Percentiles rank a stretch among this genome's conserved stretches.
Evolutionary conservation across 2,329 filamentous ascomycete genomes (phyloP).

Genomic region (Nannizziopsis arthrosporioides): DNA sequence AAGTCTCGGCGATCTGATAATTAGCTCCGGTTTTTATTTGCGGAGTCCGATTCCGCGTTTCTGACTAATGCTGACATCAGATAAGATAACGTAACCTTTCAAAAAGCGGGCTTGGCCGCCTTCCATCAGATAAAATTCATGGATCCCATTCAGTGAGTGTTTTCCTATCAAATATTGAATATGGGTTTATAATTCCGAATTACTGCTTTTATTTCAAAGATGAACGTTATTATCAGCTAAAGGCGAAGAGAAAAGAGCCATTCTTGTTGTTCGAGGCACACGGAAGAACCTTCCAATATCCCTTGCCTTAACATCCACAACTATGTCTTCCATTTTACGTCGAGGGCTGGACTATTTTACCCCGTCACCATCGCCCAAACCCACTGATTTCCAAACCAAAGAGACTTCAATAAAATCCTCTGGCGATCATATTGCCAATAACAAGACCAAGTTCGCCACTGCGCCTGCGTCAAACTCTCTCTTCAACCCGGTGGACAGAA

Average conservation of each 20-base stretch:
- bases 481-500: conserved; percentile 64
- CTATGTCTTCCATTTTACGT: conserved; percentile 10
- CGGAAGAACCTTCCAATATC: neutral
- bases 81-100: conserved; percentile 8
- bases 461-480: conserved; percentile 44
- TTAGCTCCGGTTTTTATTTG: neutral
- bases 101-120: neutral
- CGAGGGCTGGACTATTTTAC: conserved; percentile 10
- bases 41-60: conserved; percentile 7
- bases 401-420: neutral
- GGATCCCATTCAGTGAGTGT: neutral
- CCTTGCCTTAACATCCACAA: neutral
- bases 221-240: too few species aligned
- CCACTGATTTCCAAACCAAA: neutral
- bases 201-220: too few species aligned
- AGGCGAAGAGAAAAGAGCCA: too few species aligned
- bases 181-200: too few species aligned
- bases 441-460: conserved; percentile 34
- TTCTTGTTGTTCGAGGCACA: too few species aligned
- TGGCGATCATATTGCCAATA: conserved; percentile 14
- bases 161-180: too few species aligned
- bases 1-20: neutral
- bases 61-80: conserved; percentile 11
- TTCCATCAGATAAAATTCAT: conserved; percentile 10
- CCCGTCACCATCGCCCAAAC: conserved; percentile 4